Base-by-base conservation (phyloP, 176 grass and related monocot species). In the Carex cristatella region DNA sequence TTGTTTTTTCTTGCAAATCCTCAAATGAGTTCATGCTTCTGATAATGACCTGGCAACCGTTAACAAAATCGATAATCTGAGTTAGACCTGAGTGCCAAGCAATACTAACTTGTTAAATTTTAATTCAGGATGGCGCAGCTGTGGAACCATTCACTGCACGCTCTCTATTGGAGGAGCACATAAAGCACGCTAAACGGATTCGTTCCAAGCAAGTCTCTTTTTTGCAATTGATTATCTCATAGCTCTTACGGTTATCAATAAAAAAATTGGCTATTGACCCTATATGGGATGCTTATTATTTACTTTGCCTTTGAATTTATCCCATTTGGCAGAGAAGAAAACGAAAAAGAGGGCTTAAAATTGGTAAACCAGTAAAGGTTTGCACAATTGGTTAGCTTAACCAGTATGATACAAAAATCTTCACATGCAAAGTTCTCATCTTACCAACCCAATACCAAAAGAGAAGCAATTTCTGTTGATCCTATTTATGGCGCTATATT, bases 101-200 rank as follows among this genome's bases (percentile, higher is more conserved):
- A 76, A 54, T 53, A 55, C 48, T 14, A 10, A 54, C 27, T 33
- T 83, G 13, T 68, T 18, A 66, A 67, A 30, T 65, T 67, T 67
- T 15, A 55, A 49, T 69, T 63, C 42, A 83, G 81, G 44, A 83
- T 54, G 63, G 49, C 35, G 38, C 12, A 14, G 44, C 62, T 68
- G 61, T 30, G 40, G 81, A 83, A 67, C 44, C 44, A 83, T 51
- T 55, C 10, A 83, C 81, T 32, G 69, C 81, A 49, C 37, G 40
- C 8, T 66, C 61, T 69, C 61, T 83, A 69, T 68, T 83, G 61
- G 61, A 83, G 40, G 81, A 51, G 33, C 81, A 83, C 64, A 69
- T 83, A 69, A 83, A 83, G 30, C 61, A 63, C 3, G 81, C 62
- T 51, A 83, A 65, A 51, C 19, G 40, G 31, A 53, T 83, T n/a